phyloP scores from a whole-genome alignment of 148 eudicot species.

The Vaccinium darrowii region DNA sequence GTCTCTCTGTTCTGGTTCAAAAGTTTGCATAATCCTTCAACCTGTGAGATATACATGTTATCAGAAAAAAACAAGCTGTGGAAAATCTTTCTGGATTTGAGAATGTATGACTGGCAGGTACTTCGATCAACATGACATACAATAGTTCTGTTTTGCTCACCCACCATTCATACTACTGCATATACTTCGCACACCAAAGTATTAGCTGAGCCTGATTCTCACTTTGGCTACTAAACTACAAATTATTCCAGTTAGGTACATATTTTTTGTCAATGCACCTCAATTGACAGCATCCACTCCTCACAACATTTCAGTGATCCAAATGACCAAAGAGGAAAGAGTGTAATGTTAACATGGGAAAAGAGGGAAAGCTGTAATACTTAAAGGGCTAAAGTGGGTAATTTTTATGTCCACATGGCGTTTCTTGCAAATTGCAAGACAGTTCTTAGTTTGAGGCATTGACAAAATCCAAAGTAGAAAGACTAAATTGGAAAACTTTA shows the following conservation, averaged over 20 bases:
- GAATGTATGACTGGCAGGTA: not conserved
- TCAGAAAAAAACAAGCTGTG: not conserved
- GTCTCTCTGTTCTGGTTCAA: slow-evolving; percentile 61
- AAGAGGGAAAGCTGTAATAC: not conserved
- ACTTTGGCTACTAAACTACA: not conserved
- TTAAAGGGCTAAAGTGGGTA: not conserved
- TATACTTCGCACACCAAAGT: not conserved
- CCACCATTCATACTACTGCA: not conserved
- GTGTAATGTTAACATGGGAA: not conserved
- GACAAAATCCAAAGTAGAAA: too few relatives aligned
- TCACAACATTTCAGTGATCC: not conserved
- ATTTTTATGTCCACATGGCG: not conserved
- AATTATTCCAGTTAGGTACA: not conserved
- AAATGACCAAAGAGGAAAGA: not conserved
- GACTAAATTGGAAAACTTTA: too few relatives aligned
- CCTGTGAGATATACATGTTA: slow-evolving; percentile 38
- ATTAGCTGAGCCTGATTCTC: not conserved
- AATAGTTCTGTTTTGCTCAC: not conserved
- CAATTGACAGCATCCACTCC: not conserved
- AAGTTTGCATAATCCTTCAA: slow-evolving; percentile 67
- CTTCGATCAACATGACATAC: not conserved
- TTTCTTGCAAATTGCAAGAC: not conserved
- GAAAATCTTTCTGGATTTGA: not conserved
- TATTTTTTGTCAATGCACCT: not conserved
- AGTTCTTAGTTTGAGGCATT: not conserved